A percentile compares a stretch with the other conserved stretches of the same genome.
phyloP scores from a whole-genome alignment of 345 rosid species.

The Gossypium anomalum region DNA sequence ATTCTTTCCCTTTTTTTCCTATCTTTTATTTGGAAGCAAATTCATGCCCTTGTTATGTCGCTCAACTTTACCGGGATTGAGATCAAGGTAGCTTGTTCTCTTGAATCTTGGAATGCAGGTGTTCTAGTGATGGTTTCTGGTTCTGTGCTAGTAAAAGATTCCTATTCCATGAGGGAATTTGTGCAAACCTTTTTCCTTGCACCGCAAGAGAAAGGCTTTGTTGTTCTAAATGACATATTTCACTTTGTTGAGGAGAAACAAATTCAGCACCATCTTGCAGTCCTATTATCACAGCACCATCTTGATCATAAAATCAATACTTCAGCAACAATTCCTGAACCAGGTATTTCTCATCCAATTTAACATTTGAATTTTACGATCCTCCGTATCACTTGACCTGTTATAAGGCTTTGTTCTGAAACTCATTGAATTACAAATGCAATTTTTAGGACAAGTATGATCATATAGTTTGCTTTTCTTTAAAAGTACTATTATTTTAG shows the following conservation, averaged over 20 bases:
- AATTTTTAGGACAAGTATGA: not conserved
- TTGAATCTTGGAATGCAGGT: slow-evolving; percentile 66
- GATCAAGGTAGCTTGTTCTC: slow-evolving; percentile 54
- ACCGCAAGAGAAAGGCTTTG: slow-evolving; percentile 67
- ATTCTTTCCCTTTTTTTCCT: not conserved
- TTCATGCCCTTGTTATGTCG: slow-evolving; percentile 49
- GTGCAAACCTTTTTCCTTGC: slow-evolving; percentile 68
- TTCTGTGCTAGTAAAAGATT: slow-evolving; percentile 47
- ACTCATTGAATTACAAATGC: not conserved
- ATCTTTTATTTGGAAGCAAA: slow-evolving; percentile 43
- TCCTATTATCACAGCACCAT: slow-evolving; percentile 40
- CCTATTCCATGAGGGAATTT: slow-evolving; percentile 48
- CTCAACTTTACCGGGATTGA: slow-evolving; percentile 48
- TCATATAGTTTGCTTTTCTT: not conserved
- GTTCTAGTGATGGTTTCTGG: slow-evolving; percentile 73
- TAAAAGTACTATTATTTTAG: not conserved
- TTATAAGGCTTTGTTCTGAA: not conserved
- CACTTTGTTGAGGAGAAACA: slow-evolving; percentile 49
- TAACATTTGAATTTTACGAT: not conserved
- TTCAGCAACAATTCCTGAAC: slow-evolving; percentile 33
- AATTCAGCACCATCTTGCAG: slow-evolving; percentile 51
- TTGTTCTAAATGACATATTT: slow-evolving; percentile 66
- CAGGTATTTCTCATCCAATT: slow-evolving; percentile 34
- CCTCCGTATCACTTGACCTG: not conserved
- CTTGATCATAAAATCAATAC: slow-evolving; percentile 35